These are phyloP conservation scores for Boechera retrofracta DNA, from an alignment of 345 rosid species.

Conservation along the genomic window DNA sequence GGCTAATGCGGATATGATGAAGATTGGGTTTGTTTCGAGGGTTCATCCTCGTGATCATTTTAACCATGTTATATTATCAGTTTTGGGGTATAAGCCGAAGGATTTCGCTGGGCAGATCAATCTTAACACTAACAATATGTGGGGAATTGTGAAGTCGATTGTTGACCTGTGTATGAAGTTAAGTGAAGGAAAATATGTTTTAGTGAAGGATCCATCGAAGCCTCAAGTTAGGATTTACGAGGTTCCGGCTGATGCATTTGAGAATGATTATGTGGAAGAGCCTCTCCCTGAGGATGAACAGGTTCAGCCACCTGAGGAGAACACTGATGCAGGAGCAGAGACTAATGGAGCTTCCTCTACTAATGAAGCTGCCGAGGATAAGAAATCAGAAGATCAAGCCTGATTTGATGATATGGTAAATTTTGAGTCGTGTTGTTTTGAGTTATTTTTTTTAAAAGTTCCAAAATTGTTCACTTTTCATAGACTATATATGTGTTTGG, in stretches of 20 bases:
- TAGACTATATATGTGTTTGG: neutral
- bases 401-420: slow-evolving; percentile 33
- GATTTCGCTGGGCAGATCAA: slow-evolving; percentile 92
- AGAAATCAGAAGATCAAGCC: slow-evolving; percentile 47
- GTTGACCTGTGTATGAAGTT: slow-evolving; percentile 90
- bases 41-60: slow-evolving; percentile 98
- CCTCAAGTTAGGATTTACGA: slow-evolving; percentile 94
- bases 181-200: slow-evolving; percentile 60
- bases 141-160: slow-evolving; percentile 96
- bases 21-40: slow-evolving; percentile 89
- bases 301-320: slow-evolving; percentile 75
- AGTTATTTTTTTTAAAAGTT: neutral
- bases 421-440: neutral
- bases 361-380: slow-evolving; percentile 57
- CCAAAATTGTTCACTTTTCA: neutral
- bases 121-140: slow-evolving; percentile 86
- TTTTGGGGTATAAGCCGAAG: slow-evolving; percentile 84
- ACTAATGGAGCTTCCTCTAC: slow-evolving; percentile 47
- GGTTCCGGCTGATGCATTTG: slow-evolving; percentile 97
- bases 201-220: slow-evolving; percentile 92
- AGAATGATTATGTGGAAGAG: slow-evolving; percentile 95
- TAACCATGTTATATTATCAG: slow-evolving; percentile 90
- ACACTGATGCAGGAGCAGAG: slow-evolving; percentile 56
- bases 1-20: slow-evolving; percentile 94
- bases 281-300: slow-evolving; percentile 61